Evolutionary conservation across 2,329 filamentous ascomycete genomes (phyloP), one percentile per base, ranked within the genome.

Genomic region (Magnaporthales sp.): DNA sequence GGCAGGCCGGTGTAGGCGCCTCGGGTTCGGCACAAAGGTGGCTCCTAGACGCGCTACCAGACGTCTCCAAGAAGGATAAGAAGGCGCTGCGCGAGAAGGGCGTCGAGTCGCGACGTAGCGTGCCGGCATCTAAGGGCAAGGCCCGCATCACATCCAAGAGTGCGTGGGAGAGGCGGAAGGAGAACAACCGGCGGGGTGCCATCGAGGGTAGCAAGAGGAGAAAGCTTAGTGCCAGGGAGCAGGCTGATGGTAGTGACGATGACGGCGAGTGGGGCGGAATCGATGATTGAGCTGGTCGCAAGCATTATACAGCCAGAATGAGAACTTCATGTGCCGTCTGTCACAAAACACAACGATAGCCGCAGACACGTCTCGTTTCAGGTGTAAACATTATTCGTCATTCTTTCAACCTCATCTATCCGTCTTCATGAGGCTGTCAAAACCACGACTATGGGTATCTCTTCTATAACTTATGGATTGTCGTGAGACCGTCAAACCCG

Each of bases 1-100:
- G 88, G 76, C 84, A 93, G 72, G 84, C 84, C 1, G 84, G 83
- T 30, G 83, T 68, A 54, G 63, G 64, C 10, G 24, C 11, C 1
- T 58, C 31, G 8, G 65, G n/a, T n/a, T n/a, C 56, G 32, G 84
- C 96, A 30, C 88, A 92, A 73, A 89, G 90, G 76, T 98, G 94
- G 93, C 81, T 99, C 65, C 81, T 98, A 5, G 91, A 97, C 75
- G 89, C 92, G 2, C 81, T 99, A 69, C 95, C 95, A 0, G 89
- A 89, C 69, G 87, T 95, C 24, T 89, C 82, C 72, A 98, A 97
- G 83, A 87, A 89, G 64, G 91, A 93, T 69, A 91, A 90, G 80
- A 89, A 94, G 81, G 87, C 87, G 74, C 77, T 99, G 70, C 96
- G 92, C 82, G 87, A 87, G 74, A 83, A 88, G 70, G 95, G 95